Evolutionary conservation across 176 grass and related monocot genomes (phyloP).

Genomic region (Avena sativa): DNA sequence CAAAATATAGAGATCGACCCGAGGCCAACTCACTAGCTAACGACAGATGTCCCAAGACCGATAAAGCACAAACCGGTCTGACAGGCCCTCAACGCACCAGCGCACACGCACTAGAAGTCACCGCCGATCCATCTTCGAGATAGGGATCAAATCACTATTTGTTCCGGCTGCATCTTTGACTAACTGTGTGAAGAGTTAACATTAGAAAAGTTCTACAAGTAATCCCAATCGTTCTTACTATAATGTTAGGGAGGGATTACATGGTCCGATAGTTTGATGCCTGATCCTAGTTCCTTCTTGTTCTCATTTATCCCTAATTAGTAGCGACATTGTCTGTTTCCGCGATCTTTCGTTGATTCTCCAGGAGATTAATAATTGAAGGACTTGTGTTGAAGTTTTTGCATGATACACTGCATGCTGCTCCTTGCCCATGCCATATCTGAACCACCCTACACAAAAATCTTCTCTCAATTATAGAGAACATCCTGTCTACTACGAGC

Average conservation of each 20-base stretch:
- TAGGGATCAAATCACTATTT: too few species aligned
- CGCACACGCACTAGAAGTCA: too few species aligned
- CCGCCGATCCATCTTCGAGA: too few species aligned
- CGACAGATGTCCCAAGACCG: too few species aligned
- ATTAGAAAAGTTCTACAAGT: neutral
- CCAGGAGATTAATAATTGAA: neutral
- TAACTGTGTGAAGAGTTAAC: too few species aligned
- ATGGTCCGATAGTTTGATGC: neutral
- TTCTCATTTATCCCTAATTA: neutral
- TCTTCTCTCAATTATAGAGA: neutral
- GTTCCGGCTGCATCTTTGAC: too few species aligned
- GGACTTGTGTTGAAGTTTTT: neutral
- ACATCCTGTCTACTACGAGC: slow-evolving; percentile 19
- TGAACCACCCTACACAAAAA: slow-evolving; percentile 33
- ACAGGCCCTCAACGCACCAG: too few species aligned
- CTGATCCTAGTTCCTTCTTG: neutral
- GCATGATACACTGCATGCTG: neutral
- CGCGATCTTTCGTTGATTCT: too few species aligned
- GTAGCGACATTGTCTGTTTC: neutral
- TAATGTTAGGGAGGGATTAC: neutral
- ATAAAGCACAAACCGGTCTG: too few species aligned
- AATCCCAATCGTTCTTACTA: neutral
- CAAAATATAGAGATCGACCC: too few species aligned
- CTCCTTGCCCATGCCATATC: slow-evolving; percentile 2
- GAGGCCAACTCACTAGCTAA: too few species aligned